Percentiles rank a stretch among this genome's conserved stretches.
Evolutionary conservation across 2,329 filamentous ascomycete genomes (phyloP).

Genomic region (Colletotrichum limetticola): DNA sequence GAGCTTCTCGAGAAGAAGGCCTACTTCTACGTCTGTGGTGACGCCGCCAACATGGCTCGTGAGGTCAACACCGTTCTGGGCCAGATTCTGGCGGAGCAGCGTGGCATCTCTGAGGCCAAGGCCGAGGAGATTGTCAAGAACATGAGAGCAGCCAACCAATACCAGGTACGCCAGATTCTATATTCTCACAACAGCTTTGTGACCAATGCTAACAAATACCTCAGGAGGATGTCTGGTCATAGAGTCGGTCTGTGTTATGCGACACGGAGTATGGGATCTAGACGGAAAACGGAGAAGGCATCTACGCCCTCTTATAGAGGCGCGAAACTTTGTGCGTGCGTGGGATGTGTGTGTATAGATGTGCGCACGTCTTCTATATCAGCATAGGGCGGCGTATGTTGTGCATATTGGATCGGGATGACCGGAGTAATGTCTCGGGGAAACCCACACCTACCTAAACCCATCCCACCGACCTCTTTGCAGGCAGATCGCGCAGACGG

Average conservation of each 20-base stretch:
- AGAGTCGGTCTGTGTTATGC: conserved; percentile 37
- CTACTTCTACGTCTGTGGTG: conserved; percentile 98
- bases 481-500: not conserved
- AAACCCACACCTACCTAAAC: not conserved
- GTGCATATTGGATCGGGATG: conserved; percentile 29
- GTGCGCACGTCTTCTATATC: conserved; percentile 28
- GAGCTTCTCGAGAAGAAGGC: conserved; percentile 86
- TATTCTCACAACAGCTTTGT: not conserved
- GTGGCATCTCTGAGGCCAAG: conserved; percentile 85
- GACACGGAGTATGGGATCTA: conserved; percentile 17
- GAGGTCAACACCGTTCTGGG: conserved; percentile 90
- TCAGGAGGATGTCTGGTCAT: conserved; percentile 80
- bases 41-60: conserved; percentile 96
- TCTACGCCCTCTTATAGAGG: not conserved
- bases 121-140: conserved; percentile 96
- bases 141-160: conserved; percentile 94
- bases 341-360: not conserved
- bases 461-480: not conserved
- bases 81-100: conserved; percentile 86
- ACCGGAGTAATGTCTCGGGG: conserved; percentile 14
- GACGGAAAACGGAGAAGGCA: not conserved
- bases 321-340: not conserved
- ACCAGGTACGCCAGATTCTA: conserved; percentile 75
- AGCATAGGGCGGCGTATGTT: conserved; percentile 32
- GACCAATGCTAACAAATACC: conserved; percentile 44